Base-by-base conservation (phyloP, 352 stramenopile species). In the Phytophthora litchii region DNA sequence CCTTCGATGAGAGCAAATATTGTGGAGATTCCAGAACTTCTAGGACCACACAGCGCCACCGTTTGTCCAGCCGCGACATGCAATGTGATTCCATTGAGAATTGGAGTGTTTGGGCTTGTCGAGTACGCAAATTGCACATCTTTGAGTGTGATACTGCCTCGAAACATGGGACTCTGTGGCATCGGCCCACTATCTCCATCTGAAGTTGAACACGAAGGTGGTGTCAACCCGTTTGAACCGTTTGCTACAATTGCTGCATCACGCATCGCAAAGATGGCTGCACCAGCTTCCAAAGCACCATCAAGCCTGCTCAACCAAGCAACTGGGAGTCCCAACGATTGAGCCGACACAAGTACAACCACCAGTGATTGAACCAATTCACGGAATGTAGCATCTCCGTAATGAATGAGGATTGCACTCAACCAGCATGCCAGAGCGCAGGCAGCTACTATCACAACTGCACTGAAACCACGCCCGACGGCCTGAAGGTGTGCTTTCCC, bases 391-490 rank as follows among this genome's bases (percentile, higher is more conserved):
- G 87, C 76, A 21, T 74, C 59, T 4, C 67, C 63, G 11, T 64
- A 50, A 23, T 73, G 46, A 12, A 88, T 72, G 10, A 91, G 53
- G 19, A 67, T 62, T 2, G 71, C 77, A 21, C 79, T 74, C 36
- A 88, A 74, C 70, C 77, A 91, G 51, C 87, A 91, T 19, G 83
- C 64, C 25, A 91, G 57, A 23, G 79, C 63, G 40, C 83, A 80
- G 11, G 49, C 40, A 0, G 67, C 74, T 19, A 83, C 71, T 29
- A 71, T 56, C 25, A 73, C 57, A 6, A 79, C 72, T 10, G 68
- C 96, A 73, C 32, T 92, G 50, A 68, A 97, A 43, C 64, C 97
- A 64, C 76, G 35, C 23, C 55, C 58, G 3, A 83, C 41, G 0
- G 74, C 76, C 13, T 81, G 73, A 1, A 77, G 31, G 3, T 74